These are phyloP conservation scores for Cinchona pubescens DNA, from an alignment of 257 asterid species.

Conservation along the genomic window DNA sequence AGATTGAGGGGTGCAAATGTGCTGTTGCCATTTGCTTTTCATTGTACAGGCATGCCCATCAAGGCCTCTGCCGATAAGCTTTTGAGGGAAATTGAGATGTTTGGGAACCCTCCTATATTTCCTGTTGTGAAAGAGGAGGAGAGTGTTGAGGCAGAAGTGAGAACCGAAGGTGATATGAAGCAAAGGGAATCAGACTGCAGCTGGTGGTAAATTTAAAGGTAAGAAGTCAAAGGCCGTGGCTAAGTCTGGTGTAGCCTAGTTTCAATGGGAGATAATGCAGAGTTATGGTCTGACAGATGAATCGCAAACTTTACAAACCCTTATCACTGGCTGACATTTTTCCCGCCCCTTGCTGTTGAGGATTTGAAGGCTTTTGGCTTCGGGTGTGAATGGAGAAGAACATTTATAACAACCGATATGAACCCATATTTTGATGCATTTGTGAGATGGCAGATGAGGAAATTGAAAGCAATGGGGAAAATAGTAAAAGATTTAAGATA, in stretches of 20 bases:
- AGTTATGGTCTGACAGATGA: slow-evolving; percentile 72
- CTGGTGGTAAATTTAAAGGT: slow-evolving; percentile 77
- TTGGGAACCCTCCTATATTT: slow-evolving; percentile 82
- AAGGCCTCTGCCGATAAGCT: slow-evolving; percentile 96
- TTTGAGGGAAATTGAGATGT: slow-evolving; percentile 56
- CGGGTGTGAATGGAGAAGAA: slow-evolving; percentile 97
- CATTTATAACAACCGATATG: slow-evolving; percentile 75
- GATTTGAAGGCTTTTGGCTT: slow-evolving; percentile 88
- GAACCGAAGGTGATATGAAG: slow-evolving; percentile 43
- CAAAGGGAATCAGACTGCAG: slow-evolving; percentile 50
- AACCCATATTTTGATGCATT: slow-evolving; percentile 82
- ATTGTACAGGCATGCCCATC: slow-evolving; percentile 96
- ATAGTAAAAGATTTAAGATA: slow-evolving; percentile 83
- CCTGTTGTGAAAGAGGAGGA: slow-evolving; percentile 60
- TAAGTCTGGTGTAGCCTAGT: slow-evolving; percentile 64
- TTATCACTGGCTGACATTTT: slow-evolving; percentile 70
- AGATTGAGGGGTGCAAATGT: slow-evolving; percentile 84
- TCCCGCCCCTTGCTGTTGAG: slow-evolving; percentile 89
- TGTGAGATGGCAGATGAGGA: slow-evolving; percentile 87
- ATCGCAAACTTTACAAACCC: slow-evolving; percentile 67
- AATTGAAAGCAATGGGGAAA: slow-evolving; percentile 72
- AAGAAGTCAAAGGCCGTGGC: slow-evolving; percentile 89
- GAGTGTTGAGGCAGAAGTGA: slow-evolving; percentile 39
- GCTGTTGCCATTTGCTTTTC: slow-evolving; percentile 84
- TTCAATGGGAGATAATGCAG: slow-evolving; percentile 94